Conservation (phyloP, 352 stramenopile genomes). For the Elongisporangium senticosum region DNA sequence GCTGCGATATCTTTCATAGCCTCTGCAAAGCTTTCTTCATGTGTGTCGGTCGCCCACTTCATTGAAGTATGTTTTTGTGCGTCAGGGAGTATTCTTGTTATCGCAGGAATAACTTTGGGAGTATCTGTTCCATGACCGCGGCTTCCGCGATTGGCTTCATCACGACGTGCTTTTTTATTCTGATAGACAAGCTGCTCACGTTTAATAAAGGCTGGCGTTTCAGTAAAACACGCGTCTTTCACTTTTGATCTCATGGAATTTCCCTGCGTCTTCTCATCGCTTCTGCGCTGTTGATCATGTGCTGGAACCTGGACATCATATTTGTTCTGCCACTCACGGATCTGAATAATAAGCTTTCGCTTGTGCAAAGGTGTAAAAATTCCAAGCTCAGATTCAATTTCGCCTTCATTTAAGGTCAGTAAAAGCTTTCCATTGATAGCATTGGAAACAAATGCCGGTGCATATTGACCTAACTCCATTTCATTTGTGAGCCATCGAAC, state of each 20-base stretch:
- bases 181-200: conserved; percentile 30
- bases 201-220: conserved; percentile 34
- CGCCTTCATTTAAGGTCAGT: conserved; percentile 29
- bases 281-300: not conserved
- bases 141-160: not conserved
- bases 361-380: conserved; percentile 30
- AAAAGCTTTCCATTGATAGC: conserved; percentile 40
- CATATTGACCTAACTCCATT: conserved; percentile 45
- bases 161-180: conserved; percentile 14
- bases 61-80: not conserved
- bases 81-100: not conserved
- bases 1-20: conserved; percentile 19
- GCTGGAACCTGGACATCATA: conserved; percentile 14
- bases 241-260: too few species aligned
- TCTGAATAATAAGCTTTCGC: conserved; percentile 39
- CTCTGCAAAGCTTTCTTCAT: conserved; percentile 14
- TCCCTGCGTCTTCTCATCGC: not conserved
- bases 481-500: conserved; percentile 34
- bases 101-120: too few species aligned
- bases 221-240: not conserved
- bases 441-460: conserved; percentile 22
- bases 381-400: conserved; percentile 30
- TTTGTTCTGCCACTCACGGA: conserved; percentile 29
- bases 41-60: not conserved
- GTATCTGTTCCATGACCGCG: too few species aligned